Evolutionary conservation across 805 yeast species (phyloP), one percentile per base, ranked within the genome.

Genomic region (Metschnikowia lochheadii): DNA sequence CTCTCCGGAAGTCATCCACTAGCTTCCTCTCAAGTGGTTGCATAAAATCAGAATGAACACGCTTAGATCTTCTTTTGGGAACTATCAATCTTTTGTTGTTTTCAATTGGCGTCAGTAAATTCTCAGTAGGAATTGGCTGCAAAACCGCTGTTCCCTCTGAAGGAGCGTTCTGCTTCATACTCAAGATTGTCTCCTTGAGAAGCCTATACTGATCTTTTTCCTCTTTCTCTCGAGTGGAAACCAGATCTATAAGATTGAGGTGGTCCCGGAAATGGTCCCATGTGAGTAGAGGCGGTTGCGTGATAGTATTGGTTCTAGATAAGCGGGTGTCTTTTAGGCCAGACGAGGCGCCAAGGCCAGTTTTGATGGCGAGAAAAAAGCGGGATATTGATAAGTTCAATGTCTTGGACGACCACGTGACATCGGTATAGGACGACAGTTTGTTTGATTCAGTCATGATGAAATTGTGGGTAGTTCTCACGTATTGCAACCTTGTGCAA

Each of bases 261-360:
- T 29, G 40, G 26, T 36, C 40, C 10, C 35, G 35, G n/a, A 36
- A 20, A 18, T 17, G 29, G 18, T 29, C 35, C 40, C 40, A 35
- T 31, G 50, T 46, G 18, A 46, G 37, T 31, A 49, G 48, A 3
- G 55, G 55, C 17, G 38, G 20, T 38, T 11, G n/a, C 10, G 38
- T 18, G 15, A 29, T 31, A 13, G 14, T 31, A 18, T 39, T 23
- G 6, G n/a, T 23, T 21, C 31, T 31, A 5, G 29, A 17, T 10
- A 32, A 13, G 17, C 8, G 29, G 23, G 21, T 5, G 14, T 36
- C 35, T 8, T 13, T 21, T 6, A 18, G 14, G 29, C 20, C 36
- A n/a, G 44, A 37, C 29, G 20, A 33, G 6, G 21, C 37, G 6
- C 46, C 46, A 13, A 44, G 39, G 7, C 46, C 46, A 5, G 40